Evolutionary conservation across 2,329 filamentous ascomycete genomes (phyloP), one percentile per base, ranked within the genome.

Genomic region (Grosmannia clavigera): DNA sequence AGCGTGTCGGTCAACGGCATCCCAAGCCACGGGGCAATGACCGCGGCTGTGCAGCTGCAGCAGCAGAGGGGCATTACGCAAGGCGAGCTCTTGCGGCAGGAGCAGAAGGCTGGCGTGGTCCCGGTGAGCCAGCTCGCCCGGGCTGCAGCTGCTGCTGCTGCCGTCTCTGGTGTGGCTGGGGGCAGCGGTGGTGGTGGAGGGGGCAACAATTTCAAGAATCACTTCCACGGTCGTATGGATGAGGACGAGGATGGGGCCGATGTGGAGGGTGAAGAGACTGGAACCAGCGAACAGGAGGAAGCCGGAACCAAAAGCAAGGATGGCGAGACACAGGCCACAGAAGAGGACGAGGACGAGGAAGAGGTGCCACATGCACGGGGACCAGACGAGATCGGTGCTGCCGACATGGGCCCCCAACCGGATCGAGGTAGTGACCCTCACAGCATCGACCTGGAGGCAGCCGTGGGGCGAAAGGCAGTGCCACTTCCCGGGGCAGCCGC

Each of bases 21-120:
- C 55, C 78, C 81, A 0, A 84, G 81, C 9, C 78, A 78, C 62
- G 74, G 74, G 60, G 71, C 75, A 4, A 67, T 66, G 29, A 64
- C 65, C 29, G 62, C 65, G 52, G 57, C 59, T 11, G 60, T 58
- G 60, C 60, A 61, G 64, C 35, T 59, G 64, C 73, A 60, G 60
- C 60, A 53, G 57, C 54, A 38, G 63, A 69, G 80, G 52, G 87
- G 82, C 35, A 81, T 92, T 58, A 92, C 88, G 0, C 90, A 95
- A 72, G 90, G 90, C 55, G 90, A 95, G 71, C 78, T 95, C 27
- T 76, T 95, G 29, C 79, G 90, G n/a, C 88, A 94, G 72, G 90
- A 95, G 71, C 90, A 95, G 73, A 83, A 87, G 68, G 87, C 88
- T 1, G 88, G 88, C 46, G 83, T 92, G 19, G 86, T 92, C 7